Evolutionary conservation across 768 basidiomycete species (phyloP), one percentile per base, ranked within the genome.

Genomic region (Russula abietina): DNA sequence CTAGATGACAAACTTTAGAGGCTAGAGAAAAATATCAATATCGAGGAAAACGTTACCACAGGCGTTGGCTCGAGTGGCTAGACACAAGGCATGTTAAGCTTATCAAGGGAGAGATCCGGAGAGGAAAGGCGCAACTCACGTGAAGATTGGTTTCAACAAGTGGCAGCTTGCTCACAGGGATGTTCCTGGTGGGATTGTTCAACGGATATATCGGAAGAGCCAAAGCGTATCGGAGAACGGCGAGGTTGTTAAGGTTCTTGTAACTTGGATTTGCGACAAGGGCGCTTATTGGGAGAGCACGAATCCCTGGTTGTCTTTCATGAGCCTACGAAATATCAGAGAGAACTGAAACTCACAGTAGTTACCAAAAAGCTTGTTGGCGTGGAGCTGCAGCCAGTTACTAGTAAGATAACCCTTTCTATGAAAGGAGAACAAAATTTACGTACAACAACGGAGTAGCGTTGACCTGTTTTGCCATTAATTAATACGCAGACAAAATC

Each of bases 381-480:
- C 70, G 8, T 55, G 62, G 43, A 60, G 24, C 60, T 61, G 28
- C 9, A 26, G 7, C 33, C 22, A 30, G n/a, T 28, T 61, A n/a
- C n/a, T n/a, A n/a, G n/a, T n/a, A 5, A 61, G 46, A 11, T 6
- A 32, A n/a, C 19, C 12, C 0, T 4, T 36, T 19, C 32, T 38
- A 8, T 6, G 9, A 1, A 19, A 61, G 3, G 32, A 54, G 12
- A 33, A 33, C 7, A 11, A 17, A 5, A 16, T 41, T 0, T 17
- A 17, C 60, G 49, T 64, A 72, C 70, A 33, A 72, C 61, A 46
- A 72, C 59, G 26, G 71, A 72, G 57, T 72, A 72, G 6, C 71
- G 67, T 59, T 72, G 71, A 17, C 46, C 60, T 61, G 30, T 52
- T 30, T 45, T 8, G 19, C 22, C 9, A 11, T 46, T 26, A 17